Conservation (phyloP, 768 basidiomycete genomes). For the Collybiopsis confluens region DNA sequence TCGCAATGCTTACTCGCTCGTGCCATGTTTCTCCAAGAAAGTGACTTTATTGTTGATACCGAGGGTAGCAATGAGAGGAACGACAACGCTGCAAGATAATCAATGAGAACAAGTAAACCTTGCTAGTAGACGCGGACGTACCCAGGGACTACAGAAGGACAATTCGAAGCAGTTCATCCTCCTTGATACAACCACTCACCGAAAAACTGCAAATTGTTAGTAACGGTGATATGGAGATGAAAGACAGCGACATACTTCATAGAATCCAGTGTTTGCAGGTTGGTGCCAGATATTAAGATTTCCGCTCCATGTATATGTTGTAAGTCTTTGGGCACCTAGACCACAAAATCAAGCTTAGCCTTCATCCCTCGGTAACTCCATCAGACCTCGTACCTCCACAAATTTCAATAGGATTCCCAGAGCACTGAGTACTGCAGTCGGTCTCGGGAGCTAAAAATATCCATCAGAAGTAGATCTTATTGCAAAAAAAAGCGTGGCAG, state of each 20-base stretch:
- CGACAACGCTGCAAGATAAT: conserved; percentile 45
- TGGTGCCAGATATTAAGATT: conserved; percentile 59
- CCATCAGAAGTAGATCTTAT: not conserved
- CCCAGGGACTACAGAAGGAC: conserved; percentile 39
- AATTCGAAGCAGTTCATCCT: conserved; percentile 12
- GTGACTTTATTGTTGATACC: conserved; percentile 80
- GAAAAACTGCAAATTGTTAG: conserved; percentile 4
- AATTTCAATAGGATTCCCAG: conserved; percentile 65
- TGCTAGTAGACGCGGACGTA: conserved; percentile 20
- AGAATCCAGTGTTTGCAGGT: conserved; percentile 60
- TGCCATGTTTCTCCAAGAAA: conserved; percentile 73
- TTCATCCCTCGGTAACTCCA: not conserved
- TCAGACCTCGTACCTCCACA: conserved; percentile 46
- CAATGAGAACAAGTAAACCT: not conserved
- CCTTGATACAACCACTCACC: not conserved
- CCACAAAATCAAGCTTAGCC: not conserved
- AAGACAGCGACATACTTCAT: conserved; percentile 47
- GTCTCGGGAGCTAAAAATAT: conserved; percentile 25
- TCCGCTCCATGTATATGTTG: conserved; percentile 52
- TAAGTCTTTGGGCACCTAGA: conserved; percentile 36
- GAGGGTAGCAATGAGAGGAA: conserved; percentile 70
- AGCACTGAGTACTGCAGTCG: conserved; percentile 52
- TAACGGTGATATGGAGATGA: not conserved
- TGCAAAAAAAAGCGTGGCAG: not conserved
- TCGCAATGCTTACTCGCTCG: conserved; percentile 38